Percentiles rank a stretch among this genome's conserved stretches.
Conservation (phyloP, 371 early-diverging fungal genomes). For the Apophysomyces ossiformis region DNA sequence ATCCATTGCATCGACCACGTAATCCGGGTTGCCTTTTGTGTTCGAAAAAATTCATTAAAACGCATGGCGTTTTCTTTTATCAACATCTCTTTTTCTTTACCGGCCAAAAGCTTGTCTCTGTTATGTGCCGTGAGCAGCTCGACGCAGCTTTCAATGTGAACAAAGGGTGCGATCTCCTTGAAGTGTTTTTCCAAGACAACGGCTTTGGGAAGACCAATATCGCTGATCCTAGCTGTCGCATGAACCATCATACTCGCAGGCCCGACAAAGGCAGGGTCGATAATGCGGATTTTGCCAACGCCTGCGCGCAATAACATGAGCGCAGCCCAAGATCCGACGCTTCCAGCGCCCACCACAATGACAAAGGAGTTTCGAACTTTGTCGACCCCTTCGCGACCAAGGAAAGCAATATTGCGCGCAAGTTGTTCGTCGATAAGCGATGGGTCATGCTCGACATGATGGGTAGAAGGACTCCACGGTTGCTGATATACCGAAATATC, state of each 20-base stretch:
- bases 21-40: constrained; percentile 58
- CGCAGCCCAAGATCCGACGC: constrained; percentile 93
- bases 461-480: neutral
- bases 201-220: constrained; percentile 89
- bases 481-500: neutral
- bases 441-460: constrained; percentile 51
- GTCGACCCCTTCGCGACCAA: constrained; percentile 82
- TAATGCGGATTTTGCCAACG: constrained; percentile 80
- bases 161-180: constrained; percentile 76
- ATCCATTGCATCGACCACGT: constrained; percentile 88
- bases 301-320: constrained; percentile 92
- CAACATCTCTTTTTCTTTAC: constrained; percentile 39
- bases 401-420: constrained; percentile 86
- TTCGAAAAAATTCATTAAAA: neutral
- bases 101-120: constrained; percentile 69
- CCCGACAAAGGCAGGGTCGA: constrained; percentile 92
- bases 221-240: constrained; percentile 83
- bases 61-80: neutral
- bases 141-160: constrained; percentile 70
- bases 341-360: constrained; percentile 95
- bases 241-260: constrained; percentile 87
- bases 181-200: constrained; percentile 72
- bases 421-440: constrained; percentile 84
- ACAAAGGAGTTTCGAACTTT: constrained; percentile 75
- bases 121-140: constrained; percentile 67